Evolutionary conservation across 2,329 filamentous ascomycete species (phyloP).

Genomic region (Macrophomina phaseolina): DNA sequence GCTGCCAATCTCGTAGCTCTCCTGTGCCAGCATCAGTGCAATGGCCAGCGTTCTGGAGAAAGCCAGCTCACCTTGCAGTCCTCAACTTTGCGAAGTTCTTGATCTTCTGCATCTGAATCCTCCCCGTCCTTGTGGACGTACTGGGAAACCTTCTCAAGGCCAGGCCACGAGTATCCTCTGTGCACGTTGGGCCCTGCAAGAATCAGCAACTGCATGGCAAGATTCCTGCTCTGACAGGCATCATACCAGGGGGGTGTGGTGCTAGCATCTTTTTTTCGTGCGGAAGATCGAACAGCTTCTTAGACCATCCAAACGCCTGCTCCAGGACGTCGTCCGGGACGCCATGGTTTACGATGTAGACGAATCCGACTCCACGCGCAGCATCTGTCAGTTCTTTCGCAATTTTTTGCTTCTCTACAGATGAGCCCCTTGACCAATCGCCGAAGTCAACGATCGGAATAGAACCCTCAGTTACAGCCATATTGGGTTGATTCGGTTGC

Average conservation of each 20-base stretch:
- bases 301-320: conserved; percentile 53
- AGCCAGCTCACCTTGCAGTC: conserved; percentile 55
- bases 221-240: background rate
- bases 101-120: conserved; percentile 49
- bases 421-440: conserved; percentile 38
- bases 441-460: conserved; percentile 51
- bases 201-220: background rate
- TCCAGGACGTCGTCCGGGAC: conserved; percentile 46
- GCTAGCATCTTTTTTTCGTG: conserved; percentile 55
- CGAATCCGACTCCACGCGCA: conserved; percentile 54
- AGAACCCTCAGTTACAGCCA: conserved; percentile 15
- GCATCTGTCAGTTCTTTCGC: conserved; percentile 50
- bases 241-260: conserved; percentile 53
- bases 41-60: background rate
- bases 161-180: conserved; percentile 63
- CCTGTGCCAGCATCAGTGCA: conserved; percentile 15
- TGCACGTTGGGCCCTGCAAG: conserved; percentile 49
- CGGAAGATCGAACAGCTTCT: conserved; percentile 52
- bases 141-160: conserved; percentile 53
- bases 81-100: conserved; percentile 51
- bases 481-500: background rate
- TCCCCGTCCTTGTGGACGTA: conserved; percentile 54
- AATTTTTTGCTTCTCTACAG: conserved; percentile 35
- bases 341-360: conserved; percentile 57
- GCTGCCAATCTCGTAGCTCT: conserved; percentile 56